Conservation (phyloP, 768 basidiomycete species). For the Suillus sp. region DNA sequence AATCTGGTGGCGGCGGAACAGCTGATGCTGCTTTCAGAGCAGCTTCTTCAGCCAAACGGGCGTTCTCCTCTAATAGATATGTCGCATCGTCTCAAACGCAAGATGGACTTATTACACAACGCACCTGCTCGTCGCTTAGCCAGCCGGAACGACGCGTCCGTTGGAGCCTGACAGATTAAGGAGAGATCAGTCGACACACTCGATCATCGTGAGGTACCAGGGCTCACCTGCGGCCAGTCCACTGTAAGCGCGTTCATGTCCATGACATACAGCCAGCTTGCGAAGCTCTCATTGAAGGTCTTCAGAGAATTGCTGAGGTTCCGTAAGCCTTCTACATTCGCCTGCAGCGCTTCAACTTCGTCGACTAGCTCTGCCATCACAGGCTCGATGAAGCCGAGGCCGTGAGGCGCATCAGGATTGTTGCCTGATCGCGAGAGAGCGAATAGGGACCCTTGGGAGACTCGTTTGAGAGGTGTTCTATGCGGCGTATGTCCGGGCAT, state of each 20-base stretch:
- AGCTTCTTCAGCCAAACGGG: slow-evolving; percentile 51
- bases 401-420: slow-evolving; percentile 75
- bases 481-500: slow-evolving; percentile 49
- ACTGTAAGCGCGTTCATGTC: slow-evolving; percentile 95
- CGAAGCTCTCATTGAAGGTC: slow-evolving; percentile 91
- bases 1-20: slow-evolving; percentile 28
- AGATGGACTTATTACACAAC: slow-evolving; percentile 6
- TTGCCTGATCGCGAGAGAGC: slow-evolving; percentile 74
- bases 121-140: slow-evolving; percentile 64
- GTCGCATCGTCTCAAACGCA: background rate
- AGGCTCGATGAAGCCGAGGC: slow-evolving; percentile 83
- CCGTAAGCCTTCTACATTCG: slow-evolving; percentile 72
- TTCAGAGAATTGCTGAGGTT: slow-evolving; percentile 73
- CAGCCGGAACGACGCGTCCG: slow-evolving; percentile 57
- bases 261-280: slow-evolving; percentile 88
- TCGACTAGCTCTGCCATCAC: slow-evolving; percentile 86
- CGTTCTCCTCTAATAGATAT: slow-evolving; percentile 54
- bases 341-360: slow-evolving; percentile 79
- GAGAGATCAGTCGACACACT: background rate
- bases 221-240: slow-evolving; percentile 82
- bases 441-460: slow-evolving; percentile 90
- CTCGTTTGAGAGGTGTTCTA: slow-evolving; percentile 82
- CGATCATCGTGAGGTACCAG: slow-evolving; percentile 13
- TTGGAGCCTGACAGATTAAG: slow-evolving; percentile 50
- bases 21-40: slow-evolving; percentile 43